Evolutionary conservation across 805 yeast species (phyloP), one percentile per base, ranked within the genome.

Genomic region (Naumovozyma baii): DNA sequence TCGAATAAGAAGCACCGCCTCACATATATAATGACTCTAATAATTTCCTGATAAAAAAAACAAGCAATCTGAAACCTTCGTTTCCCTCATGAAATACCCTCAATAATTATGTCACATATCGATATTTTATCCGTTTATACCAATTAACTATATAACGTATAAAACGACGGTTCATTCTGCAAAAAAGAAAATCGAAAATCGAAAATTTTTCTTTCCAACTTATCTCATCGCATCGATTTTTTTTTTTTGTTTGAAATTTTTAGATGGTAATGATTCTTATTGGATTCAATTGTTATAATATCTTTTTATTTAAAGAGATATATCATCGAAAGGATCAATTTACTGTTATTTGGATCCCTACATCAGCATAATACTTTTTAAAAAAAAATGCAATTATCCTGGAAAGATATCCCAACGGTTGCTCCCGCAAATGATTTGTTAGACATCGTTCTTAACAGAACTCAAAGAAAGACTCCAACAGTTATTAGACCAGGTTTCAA

Each of bases 381-480:
- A 22, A 22, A 12, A 7, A 29, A 49, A 36, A 92, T 90, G 98
- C 97, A 90, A 72, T 77, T 90, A 52, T 81, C 96, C 36, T 90
- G 97, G 97, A 90, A 92, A 68, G 97, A 92, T 65, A 92, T 90
- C 61, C 95, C 97, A 17, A 80, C 94, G 37, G 95, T 90, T 49
- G 94, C 97, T 35, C 80, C 80, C 49, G 70, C 94, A 55, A 86
- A 83, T 63, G 97, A 92, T 67, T 72, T 88, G 73, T 72, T 92
- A 77, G 99, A 92, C 67, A 85, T 92, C 48, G 95, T 92, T 47
- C 82, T 92, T 50, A 92, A 92, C 73, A 76, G 96, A 61, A 92
- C 99, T 1, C 99, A 92, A 70, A 80, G 99, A 69, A 92, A 92
- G 68, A 92, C 98, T 4, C 98, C 98, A 43, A 92, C 98, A n/a